Evolutionary conservation across 495 filamentous ascomycete species (phyloP).

Genomic region (Haplographium delicatum): DNA sequence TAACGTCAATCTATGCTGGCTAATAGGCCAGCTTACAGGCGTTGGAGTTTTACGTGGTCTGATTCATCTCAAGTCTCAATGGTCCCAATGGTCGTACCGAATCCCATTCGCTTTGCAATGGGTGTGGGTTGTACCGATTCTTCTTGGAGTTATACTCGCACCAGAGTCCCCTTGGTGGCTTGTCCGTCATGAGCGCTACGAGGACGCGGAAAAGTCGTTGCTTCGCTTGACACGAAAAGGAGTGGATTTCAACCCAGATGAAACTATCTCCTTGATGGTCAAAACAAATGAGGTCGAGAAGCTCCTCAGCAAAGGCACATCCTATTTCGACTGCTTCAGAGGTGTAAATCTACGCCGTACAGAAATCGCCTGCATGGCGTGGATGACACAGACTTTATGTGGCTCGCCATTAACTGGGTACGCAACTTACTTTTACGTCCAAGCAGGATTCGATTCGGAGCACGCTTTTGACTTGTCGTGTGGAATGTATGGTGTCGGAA

Average conservation of each 20-base stretch:
- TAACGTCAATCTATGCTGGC: constrained; percentile 55
- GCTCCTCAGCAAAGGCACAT: constrained; percentile 48
- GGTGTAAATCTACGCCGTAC: constrained; percentile 50
- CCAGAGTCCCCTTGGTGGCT: constrained; percentile 46
- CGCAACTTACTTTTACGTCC: constrained; percentile 56
- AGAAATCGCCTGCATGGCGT: constrained; percentile 46
- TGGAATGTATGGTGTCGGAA: constrained; percentile 43
- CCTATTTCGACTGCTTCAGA: constrained; percentile 48
- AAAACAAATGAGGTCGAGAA: constrained; percentile 57
- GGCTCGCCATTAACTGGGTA: constrained; percentile 49
- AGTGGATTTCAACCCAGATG: constrained; percentile 36
- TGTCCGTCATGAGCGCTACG: constrained; percentile 48
- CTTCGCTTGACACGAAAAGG: constrained; percentile 35
- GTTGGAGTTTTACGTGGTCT: constrained; percentile 54
- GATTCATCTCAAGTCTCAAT: constrained; percentile 27
- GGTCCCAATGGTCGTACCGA: constrained; percentile 46
- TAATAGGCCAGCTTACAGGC: constrained; percentile 52
- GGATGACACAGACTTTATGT: constrained; percentile 40
- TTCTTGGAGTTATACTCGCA: constrained; percentile 33
- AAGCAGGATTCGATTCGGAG: constrained; percentile 45
- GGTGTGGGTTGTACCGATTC: constrained; percentile 45
- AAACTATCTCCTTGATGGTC: constrained; percentile 49
- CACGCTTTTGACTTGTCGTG: constrained; percentile 42
- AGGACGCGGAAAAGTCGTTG: constrained; percentile 39
- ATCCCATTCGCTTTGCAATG: constrained; percentile 51